A percentile compares a stretch with the other conserved stretches of the same genome.
Evolutionary conservation across 805 yeast species (phyloP).

Genomic region (Metschnikowia gelsemii): DNA sequence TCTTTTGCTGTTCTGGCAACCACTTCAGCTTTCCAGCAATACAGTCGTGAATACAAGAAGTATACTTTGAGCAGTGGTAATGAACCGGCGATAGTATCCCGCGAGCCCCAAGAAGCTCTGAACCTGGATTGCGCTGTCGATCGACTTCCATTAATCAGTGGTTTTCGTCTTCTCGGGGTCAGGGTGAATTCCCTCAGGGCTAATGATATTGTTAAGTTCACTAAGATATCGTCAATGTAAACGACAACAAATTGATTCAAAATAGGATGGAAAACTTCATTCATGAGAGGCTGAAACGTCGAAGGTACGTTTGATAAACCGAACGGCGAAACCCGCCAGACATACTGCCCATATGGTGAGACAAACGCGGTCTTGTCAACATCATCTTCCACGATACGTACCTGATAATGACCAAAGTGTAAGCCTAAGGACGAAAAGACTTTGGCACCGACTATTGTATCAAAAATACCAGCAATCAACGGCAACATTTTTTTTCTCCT

Average conservation of each 20-base stretch:
- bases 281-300: constrained; percentile 4
- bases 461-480: constrained; percentile 2
- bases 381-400: constrained; percentile 1
- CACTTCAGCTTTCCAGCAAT: not conserved
- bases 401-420: constrained; percentile 4
- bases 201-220: no score
- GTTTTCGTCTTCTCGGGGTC: not conserved
- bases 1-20: not conserved
- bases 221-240: constrained; percentile 6
- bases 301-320: constrained; percentile 8
- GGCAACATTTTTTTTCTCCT: no score
- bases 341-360: constrained; percentile 8
- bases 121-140: not conserved
- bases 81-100: not conserved
- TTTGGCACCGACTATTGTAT: constrained; percentile 1
- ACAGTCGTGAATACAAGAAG: not conserved
- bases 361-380: constrained; percentile 4
- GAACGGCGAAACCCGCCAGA: constrained; percentile 9
- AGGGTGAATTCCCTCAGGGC: not conserved
- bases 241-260: not conserved
- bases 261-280: not conserved
- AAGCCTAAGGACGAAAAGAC: constrained; percentile 4
- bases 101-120: not conserved
- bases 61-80: not conserved
- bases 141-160: not conserved